Evolutionary conservation across 805 yeast genomes (phyloP).

Genomic region (Teunomyces tritomae): DNA sequence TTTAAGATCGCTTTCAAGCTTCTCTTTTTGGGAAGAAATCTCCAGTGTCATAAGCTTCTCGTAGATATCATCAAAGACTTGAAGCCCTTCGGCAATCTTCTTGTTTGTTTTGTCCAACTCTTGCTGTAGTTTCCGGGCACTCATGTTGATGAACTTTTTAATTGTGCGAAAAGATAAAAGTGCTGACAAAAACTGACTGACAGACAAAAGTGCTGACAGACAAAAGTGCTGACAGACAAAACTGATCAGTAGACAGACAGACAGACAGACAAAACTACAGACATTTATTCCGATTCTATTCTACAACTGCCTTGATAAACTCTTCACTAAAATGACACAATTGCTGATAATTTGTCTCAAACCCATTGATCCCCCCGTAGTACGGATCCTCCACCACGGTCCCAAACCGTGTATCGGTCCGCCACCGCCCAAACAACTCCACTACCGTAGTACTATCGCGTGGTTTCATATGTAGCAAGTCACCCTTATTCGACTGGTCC

Average conservation of each 20-base stretch:
- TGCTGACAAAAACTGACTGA: neutral
- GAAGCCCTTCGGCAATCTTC: conserved; percentile 85
- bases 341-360: conserved; percentile 76
- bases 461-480: conserved; percentile 55
- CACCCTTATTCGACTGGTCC: conserved; percentile 59
- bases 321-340: conserved; percentile 70
- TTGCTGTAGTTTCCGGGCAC: conserved; percentile 47
- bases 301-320: conserved; percentile 45
- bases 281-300: neutral
- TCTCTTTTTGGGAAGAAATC: conserved; percentile 86
- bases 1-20: conserved; percentile 86
- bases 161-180: too few species aligned
- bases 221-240: neutral
- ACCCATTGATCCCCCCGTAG: conserved; percentile 84
- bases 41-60: conserved; percentile 82
- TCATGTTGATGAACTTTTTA: conserved; percentile 22
- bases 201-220: neutral
- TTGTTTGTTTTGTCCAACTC: conserved; percentile 95
- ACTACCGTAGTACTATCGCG: conserved; percentile 48
- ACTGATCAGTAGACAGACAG: neutral
- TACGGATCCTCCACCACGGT: conserved; percentile 85
- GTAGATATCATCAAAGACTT: conserved; percentile 78
- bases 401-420: conserved; percentile 46
- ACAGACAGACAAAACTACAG: neutral
- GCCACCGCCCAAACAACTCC: conserved; percentile 79